Evolutionary conservation across 768 basidiomycete species (phyloP), one percentile per base, ranked within the genome.

Genomic region (Pulveroboletus ravenelii): DNA sequence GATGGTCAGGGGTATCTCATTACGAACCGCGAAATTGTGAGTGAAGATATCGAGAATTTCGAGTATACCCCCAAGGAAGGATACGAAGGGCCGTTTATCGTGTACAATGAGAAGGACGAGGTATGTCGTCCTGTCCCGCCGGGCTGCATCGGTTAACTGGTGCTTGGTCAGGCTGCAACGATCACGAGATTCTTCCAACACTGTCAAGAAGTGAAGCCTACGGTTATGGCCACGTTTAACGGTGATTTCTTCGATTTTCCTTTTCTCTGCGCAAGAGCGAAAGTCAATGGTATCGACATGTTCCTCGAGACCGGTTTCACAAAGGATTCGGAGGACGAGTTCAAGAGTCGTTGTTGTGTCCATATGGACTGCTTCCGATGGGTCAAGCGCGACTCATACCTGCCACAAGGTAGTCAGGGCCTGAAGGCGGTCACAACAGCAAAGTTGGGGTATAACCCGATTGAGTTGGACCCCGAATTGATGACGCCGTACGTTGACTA

Each of bases 341-440:
- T 84, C 76, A 98, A 98, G 73, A 87, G 87, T 60, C 78, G 91
- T 10, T 82, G 78, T 17, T 97, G 94, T 62, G 91, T 86, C 18
- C 96, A 99, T 65, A 96, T 99, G 96, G 96, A 99, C 62, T 95
- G 93, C 66, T 98, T 97, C 78, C 84, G 95, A 60, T 99, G 96
- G 96, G 96, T 99, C 45, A 98, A 99, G 69, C 86, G 96, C 37
- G 96, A 98, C 71, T 98, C 94, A 8, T 98, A 99, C 66, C 73
- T 99, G 14, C 96, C 96, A 1, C 96, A 98, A 73, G 96, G 96
- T 40, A 93, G 89, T 76, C 96, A 98, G 65, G 96, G 96, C 62
- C 73, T 99, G 66, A 99, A 99, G 67, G 96, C 96, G 0, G 96
- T 98, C 13, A 99, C 96, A 2, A 93, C 87, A 0, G 82, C 90